Evolutionary conservation across 2,329 filamentous ascomycete species (phyloP), one percentile per base, ranked within the genome.

Genomic region (Bimuria novae-zelandiae): DNA sequence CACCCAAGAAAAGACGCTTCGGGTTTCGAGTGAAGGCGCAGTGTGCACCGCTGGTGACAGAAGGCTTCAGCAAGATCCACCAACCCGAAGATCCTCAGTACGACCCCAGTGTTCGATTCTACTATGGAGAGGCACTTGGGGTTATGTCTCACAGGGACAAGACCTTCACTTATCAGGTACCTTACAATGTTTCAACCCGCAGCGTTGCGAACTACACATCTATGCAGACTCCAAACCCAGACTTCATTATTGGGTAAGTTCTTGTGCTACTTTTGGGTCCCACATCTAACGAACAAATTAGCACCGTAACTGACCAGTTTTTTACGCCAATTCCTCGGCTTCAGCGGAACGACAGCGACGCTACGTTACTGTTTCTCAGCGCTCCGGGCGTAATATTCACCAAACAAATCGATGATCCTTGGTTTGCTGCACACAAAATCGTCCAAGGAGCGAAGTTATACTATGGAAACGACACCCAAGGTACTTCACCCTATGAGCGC

Each of bases 341-440:
- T 21, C 53, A 57, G 2, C 56, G 59, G 14, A 58, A 51, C 7
- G 64, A 74, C 41, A 65, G 65, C 7, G 71, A 74, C 37, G 42
- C 70, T 14, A 56, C 57, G 11, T 29, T 75, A 2, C 60, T 73
- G 30, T 72, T 71, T 49, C 59, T 76, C 1, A 59, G 61, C 7
- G 51, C 60, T 3, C 68, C 70, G 21, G 47, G 42, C n/a, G 56
- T 76, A 14, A 27, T 27, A 7, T 75, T 67, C 51, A 32, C 40
- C 1, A 48, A 56, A 7, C 60, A 64, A 1, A 61, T 61, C 21
- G 52, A 65, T 17, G 73, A 75, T 50, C 66, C 67, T 7, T 69
- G 69, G 64, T 72, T 71, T 39, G 48, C 60, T 1, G 69, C 71
- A 2, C 61, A 67, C 17, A 22, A 22, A 16, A n/a, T n/a, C n/a